Evolutionary conservation across 352 stramenopile species (phyloP).

Genomic region (Blastocystis sp.): DNA sequence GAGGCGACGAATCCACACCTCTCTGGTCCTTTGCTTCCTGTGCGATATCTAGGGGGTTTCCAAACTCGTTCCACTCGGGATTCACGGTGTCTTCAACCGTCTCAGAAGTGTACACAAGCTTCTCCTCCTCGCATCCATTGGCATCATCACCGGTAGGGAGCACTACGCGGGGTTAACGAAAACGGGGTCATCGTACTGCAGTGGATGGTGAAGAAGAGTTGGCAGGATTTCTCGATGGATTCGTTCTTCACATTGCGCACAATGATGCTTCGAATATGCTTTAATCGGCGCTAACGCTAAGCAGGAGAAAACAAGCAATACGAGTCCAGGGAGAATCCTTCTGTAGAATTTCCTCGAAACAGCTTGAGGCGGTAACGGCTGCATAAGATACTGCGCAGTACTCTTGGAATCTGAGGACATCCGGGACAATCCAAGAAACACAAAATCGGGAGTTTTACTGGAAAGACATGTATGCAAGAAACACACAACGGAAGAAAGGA

Average conservation of each 20-base stretch:
- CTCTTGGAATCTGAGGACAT: background rate
- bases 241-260: slow-evolving; percentile 63
- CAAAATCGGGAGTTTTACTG: too few relatives aligned
- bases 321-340: slow-evolving; percentile 66
- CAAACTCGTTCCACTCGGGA: slow-evolving; percentile 68
- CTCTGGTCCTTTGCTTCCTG: slow-evolving; percentile 33
- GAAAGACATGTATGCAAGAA: background rate
- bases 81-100: slow-evolving; percentile 28
- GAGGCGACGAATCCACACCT: background rate
- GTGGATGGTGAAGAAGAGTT: slow-evolving; percentile 67
- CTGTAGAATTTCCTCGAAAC: slow-evolving; percentile 13
- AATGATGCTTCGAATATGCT: slow-evolving; percentile 32
- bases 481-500: background rate
- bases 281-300: slow-evolving; percentile 32
- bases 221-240: slow-evolving; percentile 44
- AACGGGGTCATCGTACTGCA: background rate
- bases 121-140: background rate
- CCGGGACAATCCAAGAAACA: slow-evolving; percentile 20
- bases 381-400: slow-evolving; percentile 11
- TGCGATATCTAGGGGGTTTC: slow-evolving; percentile 34
- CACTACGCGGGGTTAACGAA: background rate
- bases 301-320: background rate
- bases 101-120: background rate
- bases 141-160: background rate
- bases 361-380: background rate